A percentile compares a stretch with the other conserved stretches of the same genome.
Conservation (phyloP, 2,329 filamentous ascomycete genomes). For the Xylariaceae sp. region DNA sequence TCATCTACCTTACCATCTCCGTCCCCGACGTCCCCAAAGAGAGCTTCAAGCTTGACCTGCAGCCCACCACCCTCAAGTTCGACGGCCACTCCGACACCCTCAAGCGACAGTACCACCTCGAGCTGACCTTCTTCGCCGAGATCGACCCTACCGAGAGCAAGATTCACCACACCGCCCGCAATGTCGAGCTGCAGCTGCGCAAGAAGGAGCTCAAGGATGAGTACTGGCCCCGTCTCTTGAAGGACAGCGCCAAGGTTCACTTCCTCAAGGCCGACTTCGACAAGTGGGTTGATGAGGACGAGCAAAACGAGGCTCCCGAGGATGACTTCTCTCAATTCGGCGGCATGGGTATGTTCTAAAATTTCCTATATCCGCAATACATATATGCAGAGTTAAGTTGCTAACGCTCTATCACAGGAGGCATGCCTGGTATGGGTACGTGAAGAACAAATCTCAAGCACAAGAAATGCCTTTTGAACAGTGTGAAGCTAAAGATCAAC, state of each 20-base stretch:
- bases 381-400: background rate
- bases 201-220: constrained; percentile 96
- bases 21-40: constrained; percentile 77
- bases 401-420: constrained; percentile 35
- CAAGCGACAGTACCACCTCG: constrained; percentile 81
- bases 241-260: constrained; percentile 84
- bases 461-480: no score
- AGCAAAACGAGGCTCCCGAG: constrained; percentile 86
- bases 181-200: constrained; percentile 83
- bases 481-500: no score
- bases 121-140: constrained; percentile 84
- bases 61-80: constrained; percentile 74
- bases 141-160: constrained; percentile 84
- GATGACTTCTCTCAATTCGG: constrained; percentile 71
- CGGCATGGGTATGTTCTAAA: constrained; percentile 54
- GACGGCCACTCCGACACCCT: constrained; percentile 77
- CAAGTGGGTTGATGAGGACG: constrained; percentile 99
- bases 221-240: constrained; percentile 93
- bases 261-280: constrained; percentile 99
- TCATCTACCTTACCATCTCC: constrained; percentile 87
- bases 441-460: constrained; percentile 21
- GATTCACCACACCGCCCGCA: constrained; percentile 82
- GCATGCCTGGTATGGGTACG: constrained; percentile 47
- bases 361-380: no score
- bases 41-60: constrained; percentile 78